These are phyloP conservation scores for Oryza meyeriana DNA, from an alignment of 176 grass and related monocot genomes.

Conservation along the genomic window DNA sequence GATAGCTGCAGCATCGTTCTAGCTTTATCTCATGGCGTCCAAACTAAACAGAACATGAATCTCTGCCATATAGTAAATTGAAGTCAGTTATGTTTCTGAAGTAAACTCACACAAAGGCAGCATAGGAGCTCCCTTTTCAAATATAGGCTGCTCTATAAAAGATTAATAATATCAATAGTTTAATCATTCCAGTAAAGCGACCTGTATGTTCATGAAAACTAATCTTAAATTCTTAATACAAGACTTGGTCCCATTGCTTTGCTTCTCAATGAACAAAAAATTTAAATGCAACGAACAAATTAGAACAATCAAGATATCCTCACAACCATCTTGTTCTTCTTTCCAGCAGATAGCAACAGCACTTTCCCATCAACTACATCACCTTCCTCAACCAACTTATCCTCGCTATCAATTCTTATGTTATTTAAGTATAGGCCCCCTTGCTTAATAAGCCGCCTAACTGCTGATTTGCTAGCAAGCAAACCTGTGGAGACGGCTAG, in stretches of 20 bases:
- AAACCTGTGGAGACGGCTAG: conserved; percentile 76
- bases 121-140: background rate
- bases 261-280: conserved; percentile 9
- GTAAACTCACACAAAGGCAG: background rate
- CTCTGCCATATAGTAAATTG: background rate
- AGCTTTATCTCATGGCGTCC: background rate
- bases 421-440: conserved; percentile 94
- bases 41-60: background rate
- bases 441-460: conserved; percentile 75
- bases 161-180: background rate
- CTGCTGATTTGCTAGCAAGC: conserved; percentile 67
- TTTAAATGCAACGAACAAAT: conserved; percentile 24
- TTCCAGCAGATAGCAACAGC: conserved; percentile 83
- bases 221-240: conserved; percentile 8
- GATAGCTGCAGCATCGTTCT: background rate
- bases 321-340: conserved; percentile 98
- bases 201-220: background rate
- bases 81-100: too few species aligned
- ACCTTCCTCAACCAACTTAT: conserved; percentile 51
- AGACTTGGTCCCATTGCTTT: background rate
- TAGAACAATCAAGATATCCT: conserved; percentile 68
- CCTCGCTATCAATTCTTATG: conserved; percentile 59
- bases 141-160: background rate
- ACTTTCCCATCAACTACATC: conserved; percentile 91
- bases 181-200: background rate